Conservation (phyloP, 345 rosid species). For the Abelmoschus esculentus region DNA sequence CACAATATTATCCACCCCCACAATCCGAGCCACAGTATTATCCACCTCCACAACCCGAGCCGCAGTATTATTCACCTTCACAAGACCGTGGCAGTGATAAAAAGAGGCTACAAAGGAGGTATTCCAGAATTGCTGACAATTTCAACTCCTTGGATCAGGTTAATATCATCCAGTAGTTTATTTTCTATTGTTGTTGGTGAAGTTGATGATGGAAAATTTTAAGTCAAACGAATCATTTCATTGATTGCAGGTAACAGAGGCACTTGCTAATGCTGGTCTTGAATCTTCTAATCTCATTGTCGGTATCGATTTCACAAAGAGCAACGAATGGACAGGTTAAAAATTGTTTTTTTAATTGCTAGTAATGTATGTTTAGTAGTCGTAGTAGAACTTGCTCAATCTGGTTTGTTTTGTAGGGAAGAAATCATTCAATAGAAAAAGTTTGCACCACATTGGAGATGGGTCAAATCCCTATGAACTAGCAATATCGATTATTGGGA, state of each 20-base stretch:
- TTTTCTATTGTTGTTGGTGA: not conserved
- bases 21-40: conserved; percentile 12
- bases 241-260: conserved; percentile 66
- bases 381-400: conserved; percentile 4
- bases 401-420: conserved; percentile 42
- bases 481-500: conserved; percentile 86
- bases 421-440: conserved; percentile 47
- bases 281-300: conserved; percentile 98
- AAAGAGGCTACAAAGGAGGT: conserved; percentile 60
- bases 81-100: conserved; percentile 27
- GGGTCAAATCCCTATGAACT: conserved; percentile 78
- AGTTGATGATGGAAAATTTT: not conserved
- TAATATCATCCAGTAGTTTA: conserved; percentile 2
- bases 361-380: conserved; percentile 9
- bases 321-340: conserved; percentile 97
- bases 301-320: conserved; percentile 96
- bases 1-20: conserved; percentile 23
- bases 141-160: conserved; percentile 82
- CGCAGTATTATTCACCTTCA: conserved; percentile 27
- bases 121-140: conserved; percentile 66
- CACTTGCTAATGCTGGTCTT: conserved; percentile 76
- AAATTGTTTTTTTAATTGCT: conserved; percentile 13
- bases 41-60: conserved; percentile 26
- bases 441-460: conserved; percentile 70
- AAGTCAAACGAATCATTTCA: not conserved